Base-by-base conservation (phyloP, 768 basidiomycete genomes). In the Agaricus bisporus region DNA sequence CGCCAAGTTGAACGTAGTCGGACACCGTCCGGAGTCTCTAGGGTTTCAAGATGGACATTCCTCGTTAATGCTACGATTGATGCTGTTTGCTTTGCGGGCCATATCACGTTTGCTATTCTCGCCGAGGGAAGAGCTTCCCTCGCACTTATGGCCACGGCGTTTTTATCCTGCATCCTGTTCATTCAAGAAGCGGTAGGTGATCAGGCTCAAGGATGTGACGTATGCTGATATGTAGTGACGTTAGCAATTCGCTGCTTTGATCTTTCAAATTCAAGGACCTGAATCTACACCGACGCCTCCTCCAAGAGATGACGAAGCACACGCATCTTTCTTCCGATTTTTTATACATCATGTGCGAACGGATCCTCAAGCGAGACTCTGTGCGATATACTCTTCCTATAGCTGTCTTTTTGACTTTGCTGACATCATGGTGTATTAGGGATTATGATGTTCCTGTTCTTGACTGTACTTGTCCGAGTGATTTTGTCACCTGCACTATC, bases 61-160 rank as follows among this genome's bases (percentile, higher is more conserved):
- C 73, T 92, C 18, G 70, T 83, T 5, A 91, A 94, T 66, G 80
- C 86, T 5, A 79, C 85, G 1, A 78, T 90, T 17, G 93, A 97
- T 63, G 81, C 88, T 0, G 83, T 92, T 41, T 83, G 88, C 0
- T 95, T 95, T 64, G 88, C 89, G 17, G 88, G 87, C 0, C 91
- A 95, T 61, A 83, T 94, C 50, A 94, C 91, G 0, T 86, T 95
- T 54, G 91, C 89, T 4, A 86, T 95, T 52, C 70, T 94, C 36
- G 83, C 88, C 2, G 88, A 94, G 56, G 91, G 91, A 41, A 73
- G 84, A 28, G 80, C 91, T 1, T 91, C 91, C 1, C 67, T 95
- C 20, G 85, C 91, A 1, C 74, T 94, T 22, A 75, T 94, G 38
- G 86, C 87, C 0, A 91, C 93, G 1, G 90, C 91, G 0, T 95